These are phyloP conservation scores for Iberis amara DNA, from an alignment of 441 rosid species.

Conservation along the genomic window DNA sequence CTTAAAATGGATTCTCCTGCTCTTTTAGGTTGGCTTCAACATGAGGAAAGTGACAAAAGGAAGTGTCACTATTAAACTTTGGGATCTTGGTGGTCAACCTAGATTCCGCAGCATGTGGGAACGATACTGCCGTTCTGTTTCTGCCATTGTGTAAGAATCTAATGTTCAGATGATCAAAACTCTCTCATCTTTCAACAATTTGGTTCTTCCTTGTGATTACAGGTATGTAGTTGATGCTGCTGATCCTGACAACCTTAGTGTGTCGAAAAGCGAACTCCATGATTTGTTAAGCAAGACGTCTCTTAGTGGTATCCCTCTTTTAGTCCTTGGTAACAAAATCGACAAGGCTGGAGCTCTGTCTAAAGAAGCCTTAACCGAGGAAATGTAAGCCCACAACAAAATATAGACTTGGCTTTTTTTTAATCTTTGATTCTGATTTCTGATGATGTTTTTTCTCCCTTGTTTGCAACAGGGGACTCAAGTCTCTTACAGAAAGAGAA, in stretches of 20 bases:
- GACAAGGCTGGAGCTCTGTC: constrained; percentile 64
- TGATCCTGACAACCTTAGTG: constrained; percentile 58
- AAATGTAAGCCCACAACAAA: constrained; percentile 42
- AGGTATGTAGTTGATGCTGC: constrained; percentile 77
- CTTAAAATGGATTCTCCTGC: not conserved
- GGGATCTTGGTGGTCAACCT: constrained; percentile 88
- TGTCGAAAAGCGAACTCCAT: constrained; percentile 62
- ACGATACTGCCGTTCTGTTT: constrained; percentile 50
- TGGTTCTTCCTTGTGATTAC: constrained; percentile 9
- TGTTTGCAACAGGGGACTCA: constrained; percentile 46
- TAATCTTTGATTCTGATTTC: not conserved
- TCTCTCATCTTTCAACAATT: not conserved
- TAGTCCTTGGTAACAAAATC: constrained; percentile 68
- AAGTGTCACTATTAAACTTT: constrained; percentile 64
- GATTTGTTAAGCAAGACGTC: constrained; percentile 65
- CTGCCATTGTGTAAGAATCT: constrained; percentile 31
- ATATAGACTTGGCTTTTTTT: no score
- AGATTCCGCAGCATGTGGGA: constrained; percentile 99
- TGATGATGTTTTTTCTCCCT: not conserved
- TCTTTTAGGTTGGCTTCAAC: constrained; percentile 61
- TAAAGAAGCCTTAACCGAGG: constrained; percentile 53
- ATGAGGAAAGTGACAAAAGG: constrained; percentile 77
- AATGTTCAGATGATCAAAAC: no score
- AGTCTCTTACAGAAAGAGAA: constrained; percentile 52
- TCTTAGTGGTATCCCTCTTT: constrained; percentile 56